These are phyloP conservation scores for Tubosaeta brunneosetosa DNA, from an alignment of 768 basidiomycete genomes.

Conservation along the genomic window DNA sequence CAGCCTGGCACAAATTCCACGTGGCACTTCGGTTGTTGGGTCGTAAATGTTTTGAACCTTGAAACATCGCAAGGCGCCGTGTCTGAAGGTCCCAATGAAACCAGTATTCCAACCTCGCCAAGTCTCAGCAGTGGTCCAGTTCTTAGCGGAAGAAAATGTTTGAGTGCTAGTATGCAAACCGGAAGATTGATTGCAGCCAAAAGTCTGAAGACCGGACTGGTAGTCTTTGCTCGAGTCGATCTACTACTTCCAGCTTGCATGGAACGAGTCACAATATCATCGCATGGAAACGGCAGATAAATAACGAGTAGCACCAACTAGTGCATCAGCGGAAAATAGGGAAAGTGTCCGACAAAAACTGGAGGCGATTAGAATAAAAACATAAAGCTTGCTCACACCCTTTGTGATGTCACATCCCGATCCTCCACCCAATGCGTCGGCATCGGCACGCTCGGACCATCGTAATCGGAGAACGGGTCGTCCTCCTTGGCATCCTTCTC, in stretches of 20 bases:
- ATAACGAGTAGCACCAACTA: background rate
- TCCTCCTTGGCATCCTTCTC: slow-evolving; percentile 37
- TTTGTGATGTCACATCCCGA: slow-evolving; percentile 33
- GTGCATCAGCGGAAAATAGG: background rate
- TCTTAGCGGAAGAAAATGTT: no score
- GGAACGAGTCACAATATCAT: background rate
- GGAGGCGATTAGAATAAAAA: background rate
- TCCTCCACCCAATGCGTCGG: slow-evolving; percentile 37
- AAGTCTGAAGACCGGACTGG: no score
- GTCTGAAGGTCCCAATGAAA: no score
- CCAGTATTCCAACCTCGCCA: no score
- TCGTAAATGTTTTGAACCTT: no score
- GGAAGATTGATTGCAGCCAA: background rate
- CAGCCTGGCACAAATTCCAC: no score
- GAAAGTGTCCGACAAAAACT: background rate
- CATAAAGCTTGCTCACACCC: slow-evolving; percentile 4
- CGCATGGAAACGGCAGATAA: background rate
- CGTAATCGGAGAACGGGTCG: slow-evolving; percentile 56
- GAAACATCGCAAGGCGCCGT: no score
- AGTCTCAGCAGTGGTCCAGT: no score
- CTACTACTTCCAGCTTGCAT: background rate
- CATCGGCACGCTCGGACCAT: slow-evolving; percentile 32
- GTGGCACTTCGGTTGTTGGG: no score
- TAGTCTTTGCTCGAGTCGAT: no score
- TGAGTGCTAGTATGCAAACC: no score